Evolutionary conservation across 345 rosid species (phyloP).

Genomic region (Punica granatum): DNA sequence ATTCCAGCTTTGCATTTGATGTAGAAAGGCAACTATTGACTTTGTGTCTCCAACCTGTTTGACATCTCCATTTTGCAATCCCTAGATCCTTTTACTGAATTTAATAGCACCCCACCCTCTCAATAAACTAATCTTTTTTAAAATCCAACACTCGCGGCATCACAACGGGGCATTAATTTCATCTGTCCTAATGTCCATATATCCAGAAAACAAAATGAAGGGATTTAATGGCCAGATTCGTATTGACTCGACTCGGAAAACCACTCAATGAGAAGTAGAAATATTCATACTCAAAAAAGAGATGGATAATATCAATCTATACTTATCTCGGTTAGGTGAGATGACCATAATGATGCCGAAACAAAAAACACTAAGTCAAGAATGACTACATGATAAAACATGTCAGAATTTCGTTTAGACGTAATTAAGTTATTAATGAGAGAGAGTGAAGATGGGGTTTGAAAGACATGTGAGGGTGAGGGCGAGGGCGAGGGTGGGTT

Average conservation of each 20-base stretch:
- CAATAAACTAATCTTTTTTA: not conserved
- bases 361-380: too few species aligned
- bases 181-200: not conserved
- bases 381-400: too few species aligned
- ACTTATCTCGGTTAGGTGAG: too few species aligned
- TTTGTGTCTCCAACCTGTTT: not conserved
- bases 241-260: not conserved
- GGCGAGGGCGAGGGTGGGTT: too few species aligned
- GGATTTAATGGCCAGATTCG: not conserved
- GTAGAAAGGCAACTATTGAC: constrained; percentile 1
- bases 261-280: not conserved
- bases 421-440: too few species aligned
- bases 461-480: too few species aligned
- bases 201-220: not conserved
- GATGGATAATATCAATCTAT: too few species aligned
- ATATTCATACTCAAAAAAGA: too few species aligned
- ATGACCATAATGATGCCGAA: too few species aligned
- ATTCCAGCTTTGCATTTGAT: not conserved
- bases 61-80: not conserved
- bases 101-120: not conserved
- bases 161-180: constrained; percentile 4
- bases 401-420: too few species aligned
- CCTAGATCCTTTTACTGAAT: not conserved
- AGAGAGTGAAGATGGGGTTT: too few species aligned
- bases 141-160: constrained; percentile 5